Percentiles rank a stretch among this genome's conserved stretches.
These are phyloP conservation scores for Zymoseptoria pseudotritici DNA, from an alignment of 2,329 filamentous ascomycete genomes.

Conservation along the genomic window DNA sequence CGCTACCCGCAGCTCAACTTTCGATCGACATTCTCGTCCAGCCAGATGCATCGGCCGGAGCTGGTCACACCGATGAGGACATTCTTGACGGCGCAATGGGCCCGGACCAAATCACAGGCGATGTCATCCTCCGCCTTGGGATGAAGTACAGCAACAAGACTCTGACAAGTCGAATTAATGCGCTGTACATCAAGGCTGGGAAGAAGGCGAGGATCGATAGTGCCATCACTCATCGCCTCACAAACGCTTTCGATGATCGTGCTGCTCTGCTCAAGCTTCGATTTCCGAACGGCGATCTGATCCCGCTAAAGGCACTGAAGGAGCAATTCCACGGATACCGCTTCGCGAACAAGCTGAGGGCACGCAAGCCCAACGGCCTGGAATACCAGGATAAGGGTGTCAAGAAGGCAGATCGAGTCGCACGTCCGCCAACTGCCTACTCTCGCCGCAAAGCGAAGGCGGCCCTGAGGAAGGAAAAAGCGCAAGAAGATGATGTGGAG, in stretches of 20 bases:
- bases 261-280: not conserved
- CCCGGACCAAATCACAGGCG: conserved; percentile 1
- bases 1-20: not conserved
- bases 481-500: not conserved
- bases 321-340: not conserved
- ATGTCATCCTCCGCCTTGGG: not conserved
- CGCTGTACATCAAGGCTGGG: not conserved
- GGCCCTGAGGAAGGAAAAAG: not conserved
- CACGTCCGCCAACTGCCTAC: not conserved
- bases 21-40: not conserved
- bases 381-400: not conserved
- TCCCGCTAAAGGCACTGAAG: not conserved
- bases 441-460: not conserved
- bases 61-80: not conserved
- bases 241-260: not conserved
- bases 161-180: not conserved
- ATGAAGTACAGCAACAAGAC: not conserved
- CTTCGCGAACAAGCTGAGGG: not conserved
- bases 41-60: not conserved
- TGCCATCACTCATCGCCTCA: not conserved
- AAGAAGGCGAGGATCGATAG: not conserved
- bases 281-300: not conserved
- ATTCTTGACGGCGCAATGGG: not conserved
- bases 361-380: not conserved
- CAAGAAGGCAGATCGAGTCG: not conserved